These are phyloP conservation scores for Debaryomyces nepalensis DNA, from an alignment of 1,139 yeast species.

Conservation along the genomic window DNA sequence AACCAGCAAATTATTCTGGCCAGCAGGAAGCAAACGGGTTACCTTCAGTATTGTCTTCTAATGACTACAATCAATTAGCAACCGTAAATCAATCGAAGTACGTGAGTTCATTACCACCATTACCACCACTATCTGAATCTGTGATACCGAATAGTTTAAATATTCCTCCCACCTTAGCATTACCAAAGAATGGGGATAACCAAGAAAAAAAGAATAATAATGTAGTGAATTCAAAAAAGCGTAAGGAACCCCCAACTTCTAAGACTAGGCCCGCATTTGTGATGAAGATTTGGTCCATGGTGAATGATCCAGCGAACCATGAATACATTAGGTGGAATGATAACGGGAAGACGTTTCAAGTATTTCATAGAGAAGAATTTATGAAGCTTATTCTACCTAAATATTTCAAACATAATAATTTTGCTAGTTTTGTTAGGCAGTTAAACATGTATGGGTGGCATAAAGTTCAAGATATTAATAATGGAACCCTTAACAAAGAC, in stretches of 20 bases:
- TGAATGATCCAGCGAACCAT: constrained; percentile 73
- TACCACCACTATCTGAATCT: constrained; percentile 42
- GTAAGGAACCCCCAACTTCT: constrained; percentile 41
- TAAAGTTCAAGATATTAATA: constrained; percentile 79
- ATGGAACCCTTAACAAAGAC: constrained; percentile 69
- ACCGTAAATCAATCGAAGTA: constrained; percentile 21
- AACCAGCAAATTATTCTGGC: constrained; percentile 10
- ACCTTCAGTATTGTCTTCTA: constrained; percentile 18
- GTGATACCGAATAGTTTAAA: constrained; percentile 34
- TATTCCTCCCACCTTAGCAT: constrained; percentile 19
- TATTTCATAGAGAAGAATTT: constrained; percentile 81
- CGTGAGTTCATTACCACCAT: constrained; percentile 32
- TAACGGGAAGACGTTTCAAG: constrained; percentile 86
- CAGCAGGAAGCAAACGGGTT: constrained; percentile 17
- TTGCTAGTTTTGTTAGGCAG: constrained; percentile 93
- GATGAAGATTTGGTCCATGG: constrained; percentile 93
- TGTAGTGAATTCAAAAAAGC: constrained; percentile 24
- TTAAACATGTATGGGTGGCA: constrained; percentile 99
- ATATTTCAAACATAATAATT: constrained; percentile 92
- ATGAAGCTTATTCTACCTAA: constrained; percentile 84
- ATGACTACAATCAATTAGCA: constrained; percentile 22
- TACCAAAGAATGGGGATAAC: constrained; percentile 14
- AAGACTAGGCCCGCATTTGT: constrained; percentile 82
- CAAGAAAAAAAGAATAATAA: constrained; percentile 10
- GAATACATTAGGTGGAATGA: constrained; percentile 82